Conservation (phyloP, 495 filamentous ascomycete genomes). For the Daldinia decipiens region DNA sequence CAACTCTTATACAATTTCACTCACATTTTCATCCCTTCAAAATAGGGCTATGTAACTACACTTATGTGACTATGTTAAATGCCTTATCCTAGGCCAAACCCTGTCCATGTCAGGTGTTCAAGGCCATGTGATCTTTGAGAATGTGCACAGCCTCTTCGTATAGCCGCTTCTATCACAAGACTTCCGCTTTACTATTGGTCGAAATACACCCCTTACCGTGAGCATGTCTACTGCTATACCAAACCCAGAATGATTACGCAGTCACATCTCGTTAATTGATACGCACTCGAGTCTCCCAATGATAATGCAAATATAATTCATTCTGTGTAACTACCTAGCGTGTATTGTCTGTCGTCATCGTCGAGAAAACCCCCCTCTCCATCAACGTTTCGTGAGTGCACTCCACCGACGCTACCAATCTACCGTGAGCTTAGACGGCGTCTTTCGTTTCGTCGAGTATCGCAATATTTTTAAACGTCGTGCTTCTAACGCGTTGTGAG, state of each 20-base stretch:
- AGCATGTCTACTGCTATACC: neutral
- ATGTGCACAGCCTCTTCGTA: slow-evolving; percentile 33
- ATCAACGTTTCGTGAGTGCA: slow-evolving; percentile 14
- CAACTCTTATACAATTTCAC: neutral
- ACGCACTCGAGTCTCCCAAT: neutral
- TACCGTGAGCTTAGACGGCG: neutral
- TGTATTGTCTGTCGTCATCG: slow-evolving; percentile 45
- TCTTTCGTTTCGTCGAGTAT: neutral
- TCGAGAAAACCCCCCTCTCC: slow-evolving; percentile 26
- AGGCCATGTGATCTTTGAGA: slow-evolving; percentile 25
- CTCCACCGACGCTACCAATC: slow-evolving; percentile 7
- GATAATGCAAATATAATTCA: slow-evolving; percentile 39
- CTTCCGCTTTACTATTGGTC: neutral
- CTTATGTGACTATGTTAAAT: slow-evolving; percentile 5
- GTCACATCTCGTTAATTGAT: neutral
- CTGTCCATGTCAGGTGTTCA: neutral
- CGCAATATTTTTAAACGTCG: neutral
- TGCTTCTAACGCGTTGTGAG: neutral
- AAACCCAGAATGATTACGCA: neutral
- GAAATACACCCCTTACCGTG: neutral
- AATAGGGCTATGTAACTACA: neutral
- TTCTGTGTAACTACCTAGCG: slow-evolving; percentile 50
- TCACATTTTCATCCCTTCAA: neutral
- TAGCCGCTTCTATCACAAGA: neutral
- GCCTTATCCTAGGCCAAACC: neutral